Evolutionary conservation across 2,329 filamentous ascomycete species (phyloP).

Genomic region (Pseudocercospora fijiensis): DNA sequence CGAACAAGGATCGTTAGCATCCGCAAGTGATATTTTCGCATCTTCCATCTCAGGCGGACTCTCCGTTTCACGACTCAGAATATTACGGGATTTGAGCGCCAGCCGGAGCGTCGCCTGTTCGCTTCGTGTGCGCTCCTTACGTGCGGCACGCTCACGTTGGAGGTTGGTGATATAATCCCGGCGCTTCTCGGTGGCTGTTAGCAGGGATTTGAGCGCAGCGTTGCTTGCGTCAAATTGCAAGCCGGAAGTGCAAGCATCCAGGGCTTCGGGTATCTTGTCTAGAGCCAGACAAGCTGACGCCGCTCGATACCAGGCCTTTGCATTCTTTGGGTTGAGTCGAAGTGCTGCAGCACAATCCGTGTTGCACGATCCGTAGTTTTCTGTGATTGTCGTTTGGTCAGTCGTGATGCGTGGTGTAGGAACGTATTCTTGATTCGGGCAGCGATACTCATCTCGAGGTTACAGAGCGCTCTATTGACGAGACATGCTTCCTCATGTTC

Average conservation of each 20-base stretch:
- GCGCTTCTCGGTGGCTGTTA: constrained; percentile 62
- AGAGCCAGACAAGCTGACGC: constrained; percentile 74
- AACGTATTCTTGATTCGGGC: constrained; percentile 11
- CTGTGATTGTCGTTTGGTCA: constrained; percentile 41
- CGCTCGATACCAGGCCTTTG: constrained; percentile 91
- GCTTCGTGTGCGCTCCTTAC: constrained; percentile 55
- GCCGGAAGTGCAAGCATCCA: constrained; percentile 73
- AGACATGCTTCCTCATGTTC: constrained; percentile 72
- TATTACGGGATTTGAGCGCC: constrained; percentile 66
- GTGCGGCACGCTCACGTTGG: constrained; percentile 57
- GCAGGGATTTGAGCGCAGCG: constrained; percentile 61
- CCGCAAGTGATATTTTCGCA: constrained; percentile 67
- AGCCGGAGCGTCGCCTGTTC: constrained; percentile 55
- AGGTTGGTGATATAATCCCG: constrained; percentile 57
- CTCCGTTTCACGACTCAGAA: constrained; percentile 64
- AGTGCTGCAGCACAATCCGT: constrained; percentile 80
- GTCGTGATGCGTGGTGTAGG: constrained; percentile 15
- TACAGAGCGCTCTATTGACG: constrained; percentile 85
- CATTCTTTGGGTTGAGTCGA: constrained; percentile 72
- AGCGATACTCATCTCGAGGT: constrained; percentile 70
- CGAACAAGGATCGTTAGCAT: constrained; percentile 71
- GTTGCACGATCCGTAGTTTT: constrained; percentile 84
- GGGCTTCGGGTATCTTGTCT: constrained; percentile 74
- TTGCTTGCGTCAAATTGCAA: constrained; percentile 71
- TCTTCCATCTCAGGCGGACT: constrained; percentile 86